Evolutionary conservation across 305 asterid species (phyloP).

Genomic region (Fraxinus baroniana): DNA sequence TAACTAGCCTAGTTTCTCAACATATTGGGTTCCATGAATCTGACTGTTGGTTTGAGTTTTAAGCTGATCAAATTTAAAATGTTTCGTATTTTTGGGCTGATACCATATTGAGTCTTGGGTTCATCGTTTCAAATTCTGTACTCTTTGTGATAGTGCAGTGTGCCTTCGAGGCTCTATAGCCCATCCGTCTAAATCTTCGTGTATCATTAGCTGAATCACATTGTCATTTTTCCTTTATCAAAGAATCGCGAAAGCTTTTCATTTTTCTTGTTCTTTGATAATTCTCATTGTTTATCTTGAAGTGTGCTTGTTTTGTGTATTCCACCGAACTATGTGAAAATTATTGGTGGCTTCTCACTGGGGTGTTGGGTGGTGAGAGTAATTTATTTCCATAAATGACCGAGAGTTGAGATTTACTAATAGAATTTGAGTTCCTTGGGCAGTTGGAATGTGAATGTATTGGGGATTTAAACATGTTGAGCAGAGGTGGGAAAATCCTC

Average conservation of each 20-base stretch:
- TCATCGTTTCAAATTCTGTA: neutral
- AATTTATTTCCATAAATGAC: neutral
- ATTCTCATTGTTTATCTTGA: neutral
- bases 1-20: no score
- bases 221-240: neutral
- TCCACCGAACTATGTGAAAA: neutral
- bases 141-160: neutral
- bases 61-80: neutral
- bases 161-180: neutral
- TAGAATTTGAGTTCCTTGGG: neutral
- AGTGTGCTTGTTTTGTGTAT: neutral
- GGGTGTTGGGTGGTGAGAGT: neutral
- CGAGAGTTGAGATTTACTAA: neutral
- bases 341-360: neutral
- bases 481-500: neutral
- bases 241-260: constrained; percentile 3
- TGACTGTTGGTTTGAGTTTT: neutral
- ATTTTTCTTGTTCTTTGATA: neutral
- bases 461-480: neutral
- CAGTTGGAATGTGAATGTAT: neutral
- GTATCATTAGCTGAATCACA: neutral
- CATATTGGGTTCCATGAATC: neutral
- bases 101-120: neutral
- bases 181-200: neutral
- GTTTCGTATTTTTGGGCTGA: neutral